Conservation (phyloP, 306 rosid genomes). For the Albizia julibrissin region DNA sequence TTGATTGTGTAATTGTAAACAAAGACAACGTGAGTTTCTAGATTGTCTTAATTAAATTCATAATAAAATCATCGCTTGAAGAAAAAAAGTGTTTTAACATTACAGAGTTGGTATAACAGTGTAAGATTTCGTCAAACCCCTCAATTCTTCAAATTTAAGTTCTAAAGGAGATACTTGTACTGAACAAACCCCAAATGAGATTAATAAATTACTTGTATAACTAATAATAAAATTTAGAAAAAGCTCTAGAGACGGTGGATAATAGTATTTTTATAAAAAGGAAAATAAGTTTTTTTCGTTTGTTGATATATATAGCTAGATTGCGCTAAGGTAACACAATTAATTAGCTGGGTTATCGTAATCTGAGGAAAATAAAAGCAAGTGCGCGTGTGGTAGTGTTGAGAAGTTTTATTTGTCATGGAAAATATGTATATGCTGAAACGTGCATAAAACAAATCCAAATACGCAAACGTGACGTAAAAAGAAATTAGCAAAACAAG, state of each 20-base stretch:
- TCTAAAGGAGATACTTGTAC: too few species aligned
- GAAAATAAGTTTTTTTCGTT: not conserved
- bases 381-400: not conserved
- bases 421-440: not conserved
- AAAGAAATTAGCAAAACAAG: not conserved
- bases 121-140: too few species aligned
- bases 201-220: too few species aligned
- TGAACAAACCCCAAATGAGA: too few species aligned
- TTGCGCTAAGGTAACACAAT: not conserved
- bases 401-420: not conserved
- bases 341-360: not conserved
- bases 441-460: slow-evolving; percentile 18
- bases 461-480: not conserved
- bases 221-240: too few species aligned
- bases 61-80: not conserved
- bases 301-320: not conserved
- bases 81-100: not conserved
- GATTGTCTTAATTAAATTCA: not conserved
- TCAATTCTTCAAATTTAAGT: too few species aligned
- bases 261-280: too few species aligned
- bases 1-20: not conserved
- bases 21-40: not conserved
- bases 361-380: not conserved
- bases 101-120: too few species aligned
- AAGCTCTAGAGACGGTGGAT: too few species aligned